Base-by-base conservation (phyloP, 140 eudicot genomes). In the Stevia rebaudiana region DNA sequence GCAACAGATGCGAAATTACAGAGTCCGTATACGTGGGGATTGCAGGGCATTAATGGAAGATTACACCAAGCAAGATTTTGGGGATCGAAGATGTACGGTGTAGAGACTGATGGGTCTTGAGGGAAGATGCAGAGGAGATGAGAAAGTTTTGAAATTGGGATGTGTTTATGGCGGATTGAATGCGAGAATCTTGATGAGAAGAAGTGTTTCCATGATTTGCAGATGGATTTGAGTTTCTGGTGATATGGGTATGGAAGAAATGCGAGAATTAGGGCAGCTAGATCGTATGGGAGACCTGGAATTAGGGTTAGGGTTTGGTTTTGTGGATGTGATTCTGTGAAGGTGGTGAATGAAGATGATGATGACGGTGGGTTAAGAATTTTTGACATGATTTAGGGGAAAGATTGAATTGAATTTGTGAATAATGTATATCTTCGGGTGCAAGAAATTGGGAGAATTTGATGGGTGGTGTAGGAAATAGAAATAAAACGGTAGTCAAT, bases 1-100 rank as follows among this genome's bases (percentile, higher is more conserved):
- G 86, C 51, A 36, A 90, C 63, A 5, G 85, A 63, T 2, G 74
- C 74, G 74, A 87, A 91, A 66, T 91, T 91, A 43, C 91, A 80
- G 6, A 91, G 77, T 1, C 91, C 90, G 15, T 87, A 84, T 0
- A 79, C 96, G 18, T 91, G 86, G 15, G 96, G 98, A 43, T 91
- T 91, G 63, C 95, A 84, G 15, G 98, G 98, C 95, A 84, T 87
- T 1, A 80, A 85, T 2, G 96, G 96, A 16, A 91, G 79, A 11
- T 75, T 78, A 68, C 76, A 78, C 98, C 98, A 91, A 1, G 88
- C 84, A 18, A 75, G 61, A 50, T 69, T 78, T 40, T 43, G 28
- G 2, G 88, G 91, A 65, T 91, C 98, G 47, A 87, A 91, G 16
- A 91, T 37, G 54, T 73, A 87, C n/a, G 94, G 91, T 0, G 94